Evolutionary conservation across 371 early-diverging fungal genomes (phyloP).

Genomic region (Cokeromyces recurvatus): DNA sequence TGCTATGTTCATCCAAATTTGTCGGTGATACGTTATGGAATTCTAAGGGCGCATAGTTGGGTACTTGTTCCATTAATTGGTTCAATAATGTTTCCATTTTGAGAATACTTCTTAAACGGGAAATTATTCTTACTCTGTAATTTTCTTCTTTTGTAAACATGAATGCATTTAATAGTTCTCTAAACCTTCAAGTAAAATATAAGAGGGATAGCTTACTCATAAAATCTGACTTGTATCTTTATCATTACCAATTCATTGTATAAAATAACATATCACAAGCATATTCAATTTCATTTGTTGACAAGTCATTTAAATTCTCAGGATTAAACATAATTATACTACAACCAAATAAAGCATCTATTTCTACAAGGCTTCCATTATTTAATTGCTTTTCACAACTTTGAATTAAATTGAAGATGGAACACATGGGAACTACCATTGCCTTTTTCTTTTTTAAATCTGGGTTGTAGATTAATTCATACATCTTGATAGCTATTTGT

Average conservation of each 20-base stretch:
- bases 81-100: conserved; percentile 42
- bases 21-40: conserved; percentile 5
- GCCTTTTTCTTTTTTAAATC: conserved; percentile 30
- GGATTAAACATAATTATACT: conserved; percentile 52
- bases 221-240: no score
- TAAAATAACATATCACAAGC: conserved; percentile 51
- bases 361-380: conserved; percentile 53
- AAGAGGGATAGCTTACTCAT: neutral
- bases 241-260: conserved; percentile 57
- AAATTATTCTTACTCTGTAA: conserved; percentile 22
- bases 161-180: conserved; percentile 71
- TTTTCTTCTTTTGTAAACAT: conserved; percentile 35
- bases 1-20: neutral
- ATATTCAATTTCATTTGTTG: conserved; percentile 20
- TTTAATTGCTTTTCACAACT: conserved; percentile 60
- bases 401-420: conserved; percentile 71
- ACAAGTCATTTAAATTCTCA: conserved; percentile 7
- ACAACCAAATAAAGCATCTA: conserved; percentile 73
- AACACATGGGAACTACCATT: conserved; percentile 54
- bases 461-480: conserved; percentile 5
- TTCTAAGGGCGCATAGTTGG: conserved; percentile 45
- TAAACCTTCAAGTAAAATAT: conserved; percentile 50
- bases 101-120: conserved; percentile 26
- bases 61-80: conserved; percentile 27
- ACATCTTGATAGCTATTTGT: conserved; percentile 14